phyloP scores from a whole-genome alignment of 495 filamentous ascomycete species.

The Lophium mytilinum region DNA sequence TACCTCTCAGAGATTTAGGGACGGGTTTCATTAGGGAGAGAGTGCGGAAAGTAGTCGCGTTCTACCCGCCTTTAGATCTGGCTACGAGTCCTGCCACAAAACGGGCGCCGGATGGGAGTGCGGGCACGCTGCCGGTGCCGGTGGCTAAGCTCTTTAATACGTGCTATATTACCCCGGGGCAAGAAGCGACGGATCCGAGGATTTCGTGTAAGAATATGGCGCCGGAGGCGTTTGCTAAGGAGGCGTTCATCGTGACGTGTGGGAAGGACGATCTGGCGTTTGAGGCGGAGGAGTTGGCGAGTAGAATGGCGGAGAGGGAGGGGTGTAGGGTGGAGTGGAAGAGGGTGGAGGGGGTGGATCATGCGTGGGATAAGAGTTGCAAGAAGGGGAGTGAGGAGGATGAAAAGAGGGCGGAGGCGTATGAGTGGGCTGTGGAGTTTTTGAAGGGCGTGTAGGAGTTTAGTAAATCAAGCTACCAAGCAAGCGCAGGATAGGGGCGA shows the following conservation, averaged over 20 bases:
- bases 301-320: conserved; percentile 26
- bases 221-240: conserved; percentile 34
- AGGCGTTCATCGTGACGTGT: conserved; percentile 40
- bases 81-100: neutral
- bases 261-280: conserved; percentile 36
- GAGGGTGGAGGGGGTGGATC: conserved; percentile 38
- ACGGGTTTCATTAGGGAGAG: neutral
- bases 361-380: conserved; percentile 23
- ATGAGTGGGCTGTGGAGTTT: neutral
- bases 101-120: neutral
- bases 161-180: neutral
- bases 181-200: conserved; percentile 33
- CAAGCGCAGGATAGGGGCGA: no score
- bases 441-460: neutral
- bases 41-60: neutral
- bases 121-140: neutral
- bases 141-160: neutral
- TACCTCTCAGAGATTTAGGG: neutral
- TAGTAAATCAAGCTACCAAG: no score
- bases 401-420: neutral
- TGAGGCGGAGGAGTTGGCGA: conserved; percentile 39
- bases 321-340: conserved; percentile 33
- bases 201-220: conserved; percentile 40
- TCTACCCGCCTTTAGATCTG: conserved; percentile 2
- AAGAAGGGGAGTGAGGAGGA: neutral